Conservation (phyloP, 345 rosid species). For the Populus ilicifolia region DNA sequence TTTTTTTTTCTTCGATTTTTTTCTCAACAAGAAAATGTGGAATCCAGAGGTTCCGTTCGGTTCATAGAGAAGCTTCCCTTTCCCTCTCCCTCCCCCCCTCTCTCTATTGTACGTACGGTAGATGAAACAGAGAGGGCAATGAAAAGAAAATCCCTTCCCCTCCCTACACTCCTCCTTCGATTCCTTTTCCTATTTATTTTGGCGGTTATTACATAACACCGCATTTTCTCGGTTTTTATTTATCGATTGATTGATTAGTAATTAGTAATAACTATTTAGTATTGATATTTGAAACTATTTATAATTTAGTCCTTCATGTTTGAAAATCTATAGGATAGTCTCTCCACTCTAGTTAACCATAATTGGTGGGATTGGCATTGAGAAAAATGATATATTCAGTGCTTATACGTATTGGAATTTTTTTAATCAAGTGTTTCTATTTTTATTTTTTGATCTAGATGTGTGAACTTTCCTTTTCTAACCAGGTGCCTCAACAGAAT, state of each 20-base stretch:
- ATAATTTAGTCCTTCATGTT: neutral
- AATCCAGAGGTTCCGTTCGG: neutral
- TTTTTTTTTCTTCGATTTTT: neutral
- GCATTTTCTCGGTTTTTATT: neutral
- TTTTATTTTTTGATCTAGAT: too few species aligned
- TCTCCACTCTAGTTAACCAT: neutral
- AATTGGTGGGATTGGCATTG: too few species aligned
- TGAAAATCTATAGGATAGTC: neutral
- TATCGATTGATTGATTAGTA: neutral
- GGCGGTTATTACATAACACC: neutral
- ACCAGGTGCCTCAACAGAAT: too few species aligned
- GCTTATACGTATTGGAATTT: too few species aligned
- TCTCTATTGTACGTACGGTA: neutral
- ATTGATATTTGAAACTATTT: neutral
- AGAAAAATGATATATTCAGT: too few species aligned
- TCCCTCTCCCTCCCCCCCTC: neutral
- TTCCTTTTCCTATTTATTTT: neutral
- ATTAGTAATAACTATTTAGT: neutral
- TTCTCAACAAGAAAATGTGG: neutral
- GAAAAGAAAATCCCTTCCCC: neutral
- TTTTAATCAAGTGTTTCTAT: too few species aligned
- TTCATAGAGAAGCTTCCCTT: neutral
- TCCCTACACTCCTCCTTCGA: slow-evolving; percentile 1
- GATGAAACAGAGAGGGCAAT: slow-evolving; percentile 8
- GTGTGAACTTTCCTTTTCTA: too few species aligned